Evolutionary conservation across 1,139 yeast genomes (phyloP).

Genomic region (Lodderomyces jiufengensis): DNA sequence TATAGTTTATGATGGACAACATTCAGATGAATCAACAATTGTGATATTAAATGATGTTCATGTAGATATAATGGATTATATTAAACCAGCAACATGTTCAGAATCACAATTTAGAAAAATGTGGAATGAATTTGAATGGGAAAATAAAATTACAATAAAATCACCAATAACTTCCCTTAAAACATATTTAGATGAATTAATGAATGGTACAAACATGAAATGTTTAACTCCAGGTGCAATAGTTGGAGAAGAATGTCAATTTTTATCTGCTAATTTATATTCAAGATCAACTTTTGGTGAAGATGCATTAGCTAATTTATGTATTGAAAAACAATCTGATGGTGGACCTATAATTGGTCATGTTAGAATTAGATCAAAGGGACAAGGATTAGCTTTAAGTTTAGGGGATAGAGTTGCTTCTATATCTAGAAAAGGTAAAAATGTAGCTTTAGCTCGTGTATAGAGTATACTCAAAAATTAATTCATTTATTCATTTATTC

Average conservation of each 20-base stretch:
- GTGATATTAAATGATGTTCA: conserved; percentile 94
- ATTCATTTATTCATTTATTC: neutral
- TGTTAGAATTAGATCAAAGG: conserved; percentile 94
- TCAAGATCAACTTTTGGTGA: conserved; percentile 95
- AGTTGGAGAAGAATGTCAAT: conserved; percentile 83
- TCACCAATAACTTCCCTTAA: conserved; percentile 66
- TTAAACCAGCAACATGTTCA: conserved; percentile 86
- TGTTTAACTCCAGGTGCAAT: conserved; percentile 90
- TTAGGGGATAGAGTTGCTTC: conserved; percentile 92
- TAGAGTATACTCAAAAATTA: neutral
- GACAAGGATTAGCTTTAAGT: conserved; percentile 94
- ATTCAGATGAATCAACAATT: conserved; percentile 84
- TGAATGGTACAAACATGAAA: conserved; percentile 88
- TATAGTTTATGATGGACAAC: conserved; percentile 93
- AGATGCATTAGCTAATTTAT: conserved; percentile 93
- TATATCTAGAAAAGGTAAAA: conserved; percentile 55
- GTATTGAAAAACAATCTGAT: conserved; percentile 76
- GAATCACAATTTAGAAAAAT: conserved; percentile 90
- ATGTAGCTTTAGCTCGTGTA: conserved; percentile 16
- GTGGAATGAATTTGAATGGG: conserved; percentile 99
- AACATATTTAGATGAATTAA: conserved; percentile 73
- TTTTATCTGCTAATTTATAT: conserved; percentile 90
- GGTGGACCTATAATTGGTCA: conserved; percentile 82
- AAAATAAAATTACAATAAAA: conserved; percentile 90
- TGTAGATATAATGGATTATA: conserved; percentile 95